Percentiles rank a stretch among this genome's conserved stretches.
These are phyloP conservation scores for Tricholoma terreum DNA, from an alignment of 768 basidiomycete genomes.

Conservation along the genomic window DNA sequence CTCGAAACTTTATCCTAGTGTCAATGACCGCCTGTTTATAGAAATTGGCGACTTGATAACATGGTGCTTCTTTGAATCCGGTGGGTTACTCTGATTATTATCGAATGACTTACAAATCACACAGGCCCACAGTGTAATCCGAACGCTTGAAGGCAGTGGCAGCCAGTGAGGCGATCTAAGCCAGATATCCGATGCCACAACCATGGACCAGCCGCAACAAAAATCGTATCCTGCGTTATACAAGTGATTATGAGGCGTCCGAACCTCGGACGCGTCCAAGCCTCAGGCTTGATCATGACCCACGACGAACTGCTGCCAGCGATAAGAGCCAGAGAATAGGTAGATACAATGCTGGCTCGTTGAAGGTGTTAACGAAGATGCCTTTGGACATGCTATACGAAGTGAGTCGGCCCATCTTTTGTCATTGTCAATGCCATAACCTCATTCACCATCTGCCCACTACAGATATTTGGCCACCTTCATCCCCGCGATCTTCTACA, in stretches of 20 bases:
- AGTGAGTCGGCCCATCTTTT: slow-evolving; percentile 3
- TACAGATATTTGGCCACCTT: slow-evolving; percentile 35
- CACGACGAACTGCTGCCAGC: background rate
- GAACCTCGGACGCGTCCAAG: slow-evolving; percentile 5
- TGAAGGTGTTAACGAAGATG: background rate
- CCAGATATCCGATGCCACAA: background rate
- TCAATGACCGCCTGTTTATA: no score
- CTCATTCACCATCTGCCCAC: background rate
- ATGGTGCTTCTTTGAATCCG: no score
- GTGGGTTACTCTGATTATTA: slow-evolving; percentile 8
- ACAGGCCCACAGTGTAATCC: background rate
- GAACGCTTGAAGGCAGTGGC: background rate
- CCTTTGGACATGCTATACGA: slow-evolving; percentile 24
- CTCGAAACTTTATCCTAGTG: no score
- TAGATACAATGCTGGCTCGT: background rate
- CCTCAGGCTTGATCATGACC: slow-evolving; percentile 6
- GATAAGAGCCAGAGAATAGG: background rate
- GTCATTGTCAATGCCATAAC: background rate
- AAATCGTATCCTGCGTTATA: slow-evolving; percentile 1
- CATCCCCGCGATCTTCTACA: slow-evolving; percentile 36
- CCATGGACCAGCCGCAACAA: background rate
- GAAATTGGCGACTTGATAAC: no score
- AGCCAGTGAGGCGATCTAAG: background rate
- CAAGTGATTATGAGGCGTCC: background rate
- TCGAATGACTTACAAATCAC: background rate